phyloP scores from a whole-genome alignment of 768 basidiomycete genomes.

The Suillus ampliporus region DNA sequence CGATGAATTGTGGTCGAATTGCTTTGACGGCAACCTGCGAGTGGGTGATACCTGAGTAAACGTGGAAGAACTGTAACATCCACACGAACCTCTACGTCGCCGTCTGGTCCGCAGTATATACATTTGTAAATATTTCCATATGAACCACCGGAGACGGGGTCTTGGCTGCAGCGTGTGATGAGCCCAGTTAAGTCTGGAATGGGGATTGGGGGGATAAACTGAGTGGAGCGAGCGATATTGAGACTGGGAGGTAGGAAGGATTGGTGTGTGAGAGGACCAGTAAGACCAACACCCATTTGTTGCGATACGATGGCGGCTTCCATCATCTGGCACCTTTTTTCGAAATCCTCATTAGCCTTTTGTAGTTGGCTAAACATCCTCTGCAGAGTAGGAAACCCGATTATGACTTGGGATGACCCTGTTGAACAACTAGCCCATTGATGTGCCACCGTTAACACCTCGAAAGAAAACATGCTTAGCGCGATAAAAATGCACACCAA shows the following conservation, averaged over 20 bases:
- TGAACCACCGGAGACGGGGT: background rate
- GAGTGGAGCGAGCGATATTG: constrained; percentile 22
- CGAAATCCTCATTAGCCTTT: constrained; percentile 47
- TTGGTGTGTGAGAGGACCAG: background rate
- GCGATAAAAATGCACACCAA: constrained; percentile 19
- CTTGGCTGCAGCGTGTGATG: background rate
- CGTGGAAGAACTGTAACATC: background rate
- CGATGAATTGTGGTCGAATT: background rate
- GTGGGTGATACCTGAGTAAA: background rate
- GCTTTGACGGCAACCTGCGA: constrained; percentile 7
- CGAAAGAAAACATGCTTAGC: constrained; percentile 15
- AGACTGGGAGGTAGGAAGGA: constrained; percentile 1
- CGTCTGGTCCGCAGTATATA: background rate
- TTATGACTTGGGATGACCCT: constrained; percentile 35
- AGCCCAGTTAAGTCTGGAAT: background rate
- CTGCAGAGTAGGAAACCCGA: constrained; percentile 45
- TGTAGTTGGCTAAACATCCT: constrained; percentile 50
- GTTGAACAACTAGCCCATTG: constrained; percentile 32
- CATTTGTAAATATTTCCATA: constrained; percentile 5
- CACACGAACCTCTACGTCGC: background rate
- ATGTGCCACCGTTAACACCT: constrained; percentile 51
- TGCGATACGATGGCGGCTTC: constrained; percentile 17
- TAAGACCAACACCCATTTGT: background rate
- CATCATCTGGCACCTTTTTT: constrained; percentile 31
- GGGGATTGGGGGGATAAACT: constrained; percentile 16